Evolutionary conservation across 1,139 yeast genomes (phyloP), one percentile per base, ranked within the genome.

Genomic region (Taphrina betulina): DNA sequence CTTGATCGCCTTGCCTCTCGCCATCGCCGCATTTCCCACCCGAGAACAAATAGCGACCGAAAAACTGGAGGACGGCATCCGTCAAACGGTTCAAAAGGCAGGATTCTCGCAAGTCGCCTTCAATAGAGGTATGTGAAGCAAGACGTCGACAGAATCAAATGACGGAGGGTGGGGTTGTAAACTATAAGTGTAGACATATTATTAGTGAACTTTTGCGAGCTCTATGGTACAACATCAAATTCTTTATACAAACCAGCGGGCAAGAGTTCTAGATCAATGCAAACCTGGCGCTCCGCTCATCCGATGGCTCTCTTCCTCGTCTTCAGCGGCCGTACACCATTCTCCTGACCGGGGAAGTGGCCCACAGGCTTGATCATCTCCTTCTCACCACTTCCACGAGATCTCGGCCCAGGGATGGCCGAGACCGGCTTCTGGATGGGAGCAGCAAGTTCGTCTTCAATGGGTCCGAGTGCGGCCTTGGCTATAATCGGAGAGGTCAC

Each of bases 1-100:
- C 2, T 83, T 92, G 64, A 82, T 80, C 28, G 97, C 84, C 0
- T 77, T 92, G 63, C 98, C 98, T 10, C 87, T 92, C 73, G 97
- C 98, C 0, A 75, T 92, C 67, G 98, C 90, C 1, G 85, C 89
- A 2, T 92, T 92, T 79, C 98, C 98, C 3, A 41, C 44, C 17
- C 29, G 46, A 22, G 54, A 50, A 23, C n/a, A 22, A 14, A 26
- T 50, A 7, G 35, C 31, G 2, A 40, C 36, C 7, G 26, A 31
- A 4, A 31, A 50, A 28, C 26, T 50, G 22, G 54, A 50, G 14
- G 14, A 41, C 2, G 34, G 23, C 23, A 26, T 50, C 17, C 33
- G 36, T 16, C n/a, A 14, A 19, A 19, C 14, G 29, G 46, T 34
- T n/a, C 16, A 14, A 23, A 41, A 33, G 23, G 10, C 12, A 8